A percentile compares a stretch with the other conserved stretches of the same genome.
Conservation (phyloP, 352 stramenopile genomes). For the Globisporangium takayamanum region DNA sequence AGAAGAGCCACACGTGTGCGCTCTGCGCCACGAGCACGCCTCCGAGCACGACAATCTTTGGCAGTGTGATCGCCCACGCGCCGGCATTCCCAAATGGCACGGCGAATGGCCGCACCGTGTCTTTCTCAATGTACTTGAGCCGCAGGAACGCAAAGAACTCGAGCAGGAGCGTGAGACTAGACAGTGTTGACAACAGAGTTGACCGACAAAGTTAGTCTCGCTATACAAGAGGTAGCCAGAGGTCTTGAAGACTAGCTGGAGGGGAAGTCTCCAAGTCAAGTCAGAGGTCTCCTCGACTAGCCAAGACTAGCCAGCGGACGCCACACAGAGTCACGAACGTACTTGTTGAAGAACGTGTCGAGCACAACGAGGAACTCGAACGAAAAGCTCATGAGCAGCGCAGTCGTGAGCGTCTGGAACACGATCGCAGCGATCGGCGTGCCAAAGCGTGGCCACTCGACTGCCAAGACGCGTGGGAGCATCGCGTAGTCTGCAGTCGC, state of each 20-base stretch:
- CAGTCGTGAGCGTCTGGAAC: slow-evolving; percentile 69
- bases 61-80: slow-evolving; percentile 72
- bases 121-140: slow-evolving; percentile 77
- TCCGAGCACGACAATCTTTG: slow-evolving; percentile 76
- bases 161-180: slow-evolving; percentile 61
- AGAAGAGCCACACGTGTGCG: slow-evolving; percentile 62
- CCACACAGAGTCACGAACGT: slow-evolving; percentile 12
- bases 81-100: slow-evolving; percentile 66
- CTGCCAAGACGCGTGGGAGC: slow-evolving; percentile 52
- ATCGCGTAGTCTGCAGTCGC: slow-evolving; percentile 82
- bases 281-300: too few relatives aligned
- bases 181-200: not conserved
- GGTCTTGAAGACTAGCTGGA: not conserved
- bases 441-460: slow-evolving; percentile 69
- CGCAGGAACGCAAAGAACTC: slow-evolving; percentile 83
- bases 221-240: not conserved
- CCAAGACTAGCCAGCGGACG: too few relatives aligned
- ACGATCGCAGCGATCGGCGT: slow-evolving; percentile 73
- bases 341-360: slow-evolving; percentile 89
- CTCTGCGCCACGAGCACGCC: slow-evolving; percentile 67
- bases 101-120: slow-evolving; percentile 62
- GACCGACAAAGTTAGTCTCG: not conserved
- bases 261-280: too few relatives aligned
- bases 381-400: slow-evolving; percentile 80
- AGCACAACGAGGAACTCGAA: slow-evolving; percentile 79